Base-by-base conservation (phyloP, 1,284 basidiomycete genomes). In the Phellopilus nigrolimitatus region DNA sequence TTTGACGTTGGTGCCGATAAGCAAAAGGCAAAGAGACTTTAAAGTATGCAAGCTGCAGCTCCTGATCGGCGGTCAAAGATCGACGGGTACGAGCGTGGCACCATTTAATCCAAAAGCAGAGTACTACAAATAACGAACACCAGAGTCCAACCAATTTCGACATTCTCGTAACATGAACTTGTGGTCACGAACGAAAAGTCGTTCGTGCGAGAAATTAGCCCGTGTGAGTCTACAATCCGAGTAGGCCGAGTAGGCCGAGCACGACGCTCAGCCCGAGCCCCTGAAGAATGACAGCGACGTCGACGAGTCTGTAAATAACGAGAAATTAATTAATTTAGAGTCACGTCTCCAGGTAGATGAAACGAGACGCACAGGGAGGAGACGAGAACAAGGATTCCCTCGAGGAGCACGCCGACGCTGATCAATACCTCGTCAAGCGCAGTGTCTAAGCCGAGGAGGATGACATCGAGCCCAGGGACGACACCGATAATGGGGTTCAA, bases 181-280 rank as follows among this genome's bases (percentile, higher is more conserved):
- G n/a, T n/a, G n/a, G n/a, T n/a, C n/a, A n/a, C n/a, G n/a, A n/a
- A n/a, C n/a, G n/a, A n/a, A n/a, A n/a, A n/a, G n/a, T n/a, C n/a
- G n/a, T n/a, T n/a, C n/a, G n/a, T n/a, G n/a, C n/a, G n/a, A n/a
- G n/a, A n/a, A n/a, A n/a, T n/a, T n/a, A n/a, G n/a, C n/a, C n/a
- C n/a, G n/a, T n/a, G n/a, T n/a, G n/a, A n/a, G n/a, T n/a, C n/a
- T n/a, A n/a, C n/a, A n/a, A n/a, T n/a, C n/a, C n/a, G n/a, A n/a
- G n/a, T n/a, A 65, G 56, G 13, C 62, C 63, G 21, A 65, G 60
- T 13, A 61, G 44, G 12, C 55, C 60, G 30, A 65, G 59, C 8
- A 61, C 60, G 15, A 65, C 54, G 3, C 60, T 60, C 9, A 62
- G 51, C 10, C 60, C 58, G 17, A 65, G 58, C 27, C 47, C 48